Conservation (phyloP, 495 filamentous ascomycete genomes). For the Penicillium fimorum region DNA sequence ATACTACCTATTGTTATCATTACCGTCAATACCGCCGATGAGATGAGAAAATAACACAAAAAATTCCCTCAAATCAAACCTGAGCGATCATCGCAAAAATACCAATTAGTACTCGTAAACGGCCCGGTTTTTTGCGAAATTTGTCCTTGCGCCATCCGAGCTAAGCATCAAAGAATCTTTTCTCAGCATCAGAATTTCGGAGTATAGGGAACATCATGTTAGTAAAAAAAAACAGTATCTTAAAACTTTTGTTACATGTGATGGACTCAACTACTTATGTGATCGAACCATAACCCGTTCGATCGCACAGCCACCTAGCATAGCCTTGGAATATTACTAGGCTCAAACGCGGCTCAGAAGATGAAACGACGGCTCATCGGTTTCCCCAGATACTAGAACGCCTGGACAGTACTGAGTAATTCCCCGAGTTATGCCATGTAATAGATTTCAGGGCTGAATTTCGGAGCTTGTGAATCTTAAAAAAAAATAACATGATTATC, state of each 20-base stretch:
- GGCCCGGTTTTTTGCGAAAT: not conserved
- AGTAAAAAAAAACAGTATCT: not conserved
- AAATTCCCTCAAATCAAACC: not conserved
- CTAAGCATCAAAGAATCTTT: constrained; percentile 3
- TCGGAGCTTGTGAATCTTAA: not conserved
- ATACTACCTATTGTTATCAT: not conserved
- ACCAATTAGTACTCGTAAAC: not conserved
- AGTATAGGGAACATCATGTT: not conserved
- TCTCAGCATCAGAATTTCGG: not conserved
- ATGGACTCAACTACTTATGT: not conserved
- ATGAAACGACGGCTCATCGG: constrained; percentile 12
- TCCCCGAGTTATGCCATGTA: not conserved
- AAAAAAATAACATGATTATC: not conserved
- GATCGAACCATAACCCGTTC: not conserved
- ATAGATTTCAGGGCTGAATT: constrained; percentile 10
- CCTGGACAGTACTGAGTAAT: not conserved
- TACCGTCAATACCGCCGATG: not conserved
- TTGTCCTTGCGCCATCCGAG: constrained; percentile 4
- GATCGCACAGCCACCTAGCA: constrained; percentile 4
- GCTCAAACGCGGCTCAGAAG: constrained; percentile 11
- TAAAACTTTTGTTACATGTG: not conserved
- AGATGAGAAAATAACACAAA: not conserved
- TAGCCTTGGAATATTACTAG: constrained; percentile 8
- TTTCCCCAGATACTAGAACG: constrained; percentile 11
- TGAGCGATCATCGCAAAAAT: not conserved